Base-by-base conservation (phyloP, 1,284 basidiomycete species). In the Melampsora abietis-canadensis region DNA sequence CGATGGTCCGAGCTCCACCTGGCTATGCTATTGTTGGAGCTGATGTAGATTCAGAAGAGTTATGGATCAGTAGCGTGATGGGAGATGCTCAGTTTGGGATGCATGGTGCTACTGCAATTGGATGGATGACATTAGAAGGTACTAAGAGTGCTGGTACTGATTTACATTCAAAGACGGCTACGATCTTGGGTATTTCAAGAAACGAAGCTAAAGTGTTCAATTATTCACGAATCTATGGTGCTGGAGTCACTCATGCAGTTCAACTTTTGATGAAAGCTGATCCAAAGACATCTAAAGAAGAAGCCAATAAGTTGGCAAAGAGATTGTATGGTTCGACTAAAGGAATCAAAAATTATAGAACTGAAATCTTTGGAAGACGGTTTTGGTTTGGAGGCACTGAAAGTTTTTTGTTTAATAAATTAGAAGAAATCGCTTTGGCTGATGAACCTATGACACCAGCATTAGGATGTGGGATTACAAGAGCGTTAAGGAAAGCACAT, bases 51-150 rank as follows among this genome's bases (percentile, higher is more conserved):
- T 96, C 92, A 40, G 94, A 99, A 83, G 96, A 99, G 82, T 85
- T 99, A 30, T 99, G 96, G 96, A 98, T 98, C 78, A 96, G 94
- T 62, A 94, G 92, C 80, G 92, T 94, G 76, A 96, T 98, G 92
- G 95, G 95, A 3, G 96, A 99, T 81, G 92, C 94, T 0, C 95
- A 99, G 83, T 97, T 98, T 81, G 96, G 95, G 8, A 83, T 97
- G 75, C 95, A 99, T 79, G 95, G 96, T 19, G 93, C 94, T 2
- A 97, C 94, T 0, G 94, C 95, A 0, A 89, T 99, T 61, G 96
- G 95, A 0, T 98, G 95, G 96, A 98, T 98, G 95, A 98, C 95
- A 14, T 87, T 98, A 31, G 96, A 98, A 82, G 96, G 96, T 0
- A 97, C 94, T n/a, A 99, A 98, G 83, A 86, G 89, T 0, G 90